A percentile compares a stretch with the other conserved stretches of the same genome.
phyloP scores from a whole-genome alignment of 441 rosid genomes.

The Arabidopsis hybrid region DNA sequence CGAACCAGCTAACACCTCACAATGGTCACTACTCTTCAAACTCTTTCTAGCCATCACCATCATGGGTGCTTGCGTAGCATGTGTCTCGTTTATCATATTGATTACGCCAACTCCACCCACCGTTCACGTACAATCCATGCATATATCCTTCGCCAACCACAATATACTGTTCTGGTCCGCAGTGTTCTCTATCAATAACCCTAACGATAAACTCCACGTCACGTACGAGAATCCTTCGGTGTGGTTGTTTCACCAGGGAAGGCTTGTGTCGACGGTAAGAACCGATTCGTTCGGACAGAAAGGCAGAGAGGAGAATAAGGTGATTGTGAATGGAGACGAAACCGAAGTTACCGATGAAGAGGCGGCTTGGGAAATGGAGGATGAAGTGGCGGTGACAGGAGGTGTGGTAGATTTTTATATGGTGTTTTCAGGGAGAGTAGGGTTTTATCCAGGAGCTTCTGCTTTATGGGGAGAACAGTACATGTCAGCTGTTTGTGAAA shows the following conservation, averaged over 20 bases:
- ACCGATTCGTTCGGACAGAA: slow-evolving; percentile 12
- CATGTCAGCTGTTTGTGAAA: slow-evolving; percentile 39
- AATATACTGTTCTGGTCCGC: slow-evolving; percentile 31
- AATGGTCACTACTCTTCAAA: slow-evolving; percentile 12
- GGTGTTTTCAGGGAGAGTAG: slow-evolving; percentile 29
- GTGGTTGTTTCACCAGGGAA: slow-evolving; percentile 18
- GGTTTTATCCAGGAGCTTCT: slow-evolving; percentile 36
- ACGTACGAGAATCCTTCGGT: slow-evolving; percentile 22
- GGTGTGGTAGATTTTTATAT: slow-evolving; percentile 8
- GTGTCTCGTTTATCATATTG: slow-evolving; percentile 23
- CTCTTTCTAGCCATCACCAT: background rate
- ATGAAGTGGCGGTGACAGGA: slow-evolving; percentile 28
- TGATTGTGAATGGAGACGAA: slow-evolving; percentile 31
- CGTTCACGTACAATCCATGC: slow-evolving; percentile 24
- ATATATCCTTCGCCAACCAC: slow-evolving; percentile 11
- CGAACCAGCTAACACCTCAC: slow-evolving; percentile 22
- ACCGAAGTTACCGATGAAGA: slow-evolving; percentile 18
- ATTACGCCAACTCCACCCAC: slow-evolving; percentile 37
- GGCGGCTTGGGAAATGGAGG: slow-evolving; percentile 10
- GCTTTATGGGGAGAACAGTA: slow-evolving; percentile 32
- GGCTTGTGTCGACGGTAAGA: slow-evolving; percentile 1
- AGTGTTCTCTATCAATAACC: slow-evolving; percentile 32
- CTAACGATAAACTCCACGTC: slow-evolving; percentile 25
- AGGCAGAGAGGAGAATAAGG: slow-evolving; percentile 21
- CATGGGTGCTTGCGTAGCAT: background rate